A percentile compares a stretch with the other conserved stretches of the same genome.
These are phyloP conservation scores for Entomortierella beljakovae DNA, from an alignment of 192 early-diverging fungal species.

Conservation along the genomic window DNA sequence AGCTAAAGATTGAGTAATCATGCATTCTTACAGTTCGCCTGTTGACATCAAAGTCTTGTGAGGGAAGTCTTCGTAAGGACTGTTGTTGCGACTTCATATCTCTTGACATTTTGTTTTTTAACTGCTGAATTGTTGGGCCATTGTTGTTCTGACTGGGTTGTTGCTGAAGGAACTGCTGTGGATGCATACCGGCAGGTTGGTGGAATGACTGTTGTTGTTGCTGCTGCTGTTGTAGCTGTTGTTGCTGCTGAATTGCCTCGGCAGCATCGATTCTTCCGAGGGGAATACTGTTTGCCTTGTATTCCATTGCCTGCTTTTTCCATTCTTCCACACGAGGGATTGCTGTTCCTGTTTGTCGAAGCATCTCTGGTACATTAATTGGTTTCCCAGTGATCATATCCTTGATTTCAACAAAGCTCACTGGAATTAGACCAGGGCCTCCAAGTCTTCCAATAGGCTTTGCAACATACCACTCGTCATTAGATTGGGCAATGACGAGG, in stretches of 20 bases:
- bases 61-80: constrained; percentile 27
- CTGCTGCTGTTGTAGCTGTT: constrained; percentile 33
- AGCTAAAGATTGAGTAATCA: constrained; percentile 1
- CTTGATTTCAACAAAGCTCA: constrained; percentile 79
- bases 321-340: constrained; percentile 74
- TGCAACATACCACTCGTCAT: constrained; percentile 83
- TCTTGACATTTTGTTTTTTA: constrained; percentile 54
- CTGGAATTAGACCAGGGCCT: constrained; percentile 79
- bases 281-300: constrained; percentile 62
- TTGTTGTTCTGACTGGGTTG: constrained; percentile 15
- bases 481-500: constrained; percentile 82
- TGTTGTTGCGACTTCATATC: constrained; percentile 27
- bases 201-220: constrained; percentile 34
- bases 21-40: constrained; percentile 27
- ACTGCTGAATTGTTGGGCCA: constrained; percentile 46
- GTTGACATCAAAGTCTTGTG: constrained; percentile 34
- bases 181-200: constrained; percentile 10
- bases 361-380: constrained; percentile 75
- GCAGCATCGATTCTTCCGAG: constrained; percentile 59
- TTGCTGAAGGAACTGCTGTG: constrained; percentile 45
- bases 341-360: constrained; percentile 67
- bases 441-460: constrained; percentile 72
- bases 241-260: constrained; percentile 54
- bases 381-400: constrained; percentile 74
- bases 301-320: constrained; percentile 72